Conservation (phyloP, 2,329 filamentous ascomycete genomes). For the Polychaeton citri region DNA sequence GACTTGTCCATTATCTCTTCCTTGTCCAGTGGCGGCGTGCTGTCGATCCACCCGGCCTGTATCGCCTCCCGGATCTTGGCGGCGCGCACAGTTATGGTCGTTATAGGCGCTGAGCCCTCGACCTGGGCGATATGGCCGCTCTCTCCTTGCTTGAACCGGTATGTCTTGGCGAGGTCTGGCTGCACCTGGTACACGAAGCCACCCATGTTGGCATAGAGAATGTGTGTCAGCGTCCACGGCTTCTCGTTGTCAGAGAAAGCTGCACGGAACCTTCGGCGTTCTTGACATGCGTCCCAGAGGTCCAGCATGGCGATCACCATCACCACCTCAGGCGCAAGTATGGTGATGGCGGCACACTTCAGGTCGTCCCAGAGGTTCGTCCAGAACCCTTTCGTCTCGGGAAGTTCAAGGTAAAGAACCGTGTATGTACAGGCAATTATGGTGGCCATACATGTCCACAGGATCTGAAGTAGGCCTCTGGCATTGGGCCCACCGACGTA, state of each 20-base stretch:
- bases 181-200: too few species aligned
- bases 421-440: slow-evolving; percentile 25
- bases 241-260: too few species aligned
- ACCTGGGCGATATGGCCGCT: too few species aligned
- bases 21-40: slow-evolving; percentile 1
- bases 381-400: slow-evolving; percentile 2
- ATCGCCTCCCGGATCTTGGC: too few species aligned
- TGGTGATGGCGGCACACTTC: slow-evolving; percentile 1
- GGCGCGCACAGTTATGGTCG: too few species aligned
- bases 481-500: too few species aligned
- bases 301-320: slow-evolving; percentile 1
- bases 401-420: slow-evolving; percentile 27
- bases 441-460: slow-evolving; percentile 23
- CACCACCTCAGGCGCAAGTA: slow-evolving; percentile 2
- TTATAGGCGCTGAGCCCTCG: too few species aligned
- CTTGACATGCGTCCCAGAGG: neutral
- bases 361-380: slow-evolving; percentile 1
- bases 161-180: too few species aligned
- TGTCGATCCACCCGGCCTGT: too few species aligned
- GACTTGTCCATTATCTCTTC: slow-evolving; percentile 24
- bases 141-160: too few species aligned
- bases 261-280: too few species aligned
- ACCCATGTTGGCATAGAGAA: slow-evolving; percentile 21
- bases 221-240: slow-evolving; percentile 16
- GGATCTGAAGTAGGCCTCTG: slow-evolving; percentile 21